These are phyloP conservation scores for Bruguiera sexangula DNA, from an alignment of 345 rosid species.

Conservation along the genomic window DNA sequence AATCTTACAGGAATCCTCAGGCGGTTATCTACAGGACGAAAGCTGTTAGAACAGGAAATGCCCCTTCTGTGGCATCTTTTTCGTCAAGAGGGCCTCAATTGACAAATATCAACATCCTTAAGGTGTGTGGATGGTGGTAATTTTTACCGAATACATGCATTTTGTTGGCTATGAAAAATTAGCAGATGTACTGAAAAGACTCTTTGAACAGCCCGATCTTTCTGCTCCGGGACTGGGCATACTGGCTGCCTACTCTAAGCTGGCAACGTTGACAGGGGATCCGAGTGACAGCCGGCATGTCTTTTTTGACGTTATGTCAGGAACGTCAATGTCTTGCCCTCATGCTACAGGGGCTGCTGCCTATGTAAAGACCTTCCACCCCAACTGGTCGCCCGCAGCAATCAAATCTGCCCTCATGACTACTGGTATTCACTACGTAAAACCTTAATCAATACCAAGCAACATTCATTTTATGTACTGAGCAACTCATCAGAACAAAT, in stretches of 20 bases:
- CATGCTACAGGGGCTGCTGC: conserved; percentile 76
- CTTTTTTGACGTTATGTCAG: conserved; percentile 58
- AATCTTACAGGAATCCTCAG: conserved; percentile 44
- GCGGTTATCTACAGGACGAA: conserved; percentile 57
- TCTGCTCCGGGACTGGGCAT: conserved; percentile 80
- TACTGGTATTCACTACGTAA: conserved; percentile 41
- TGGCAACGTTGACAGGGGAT: conserved; percentile 41
- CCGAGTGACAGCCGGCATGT: conserved; percentile 39
- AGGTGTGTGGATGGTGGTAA: conserved; percentile 37
- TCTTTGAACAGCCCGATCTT: conserved; percentile 65
- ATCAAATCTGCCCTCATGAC: conserved; percentile 92
- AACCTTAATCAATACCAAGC: not conserved
- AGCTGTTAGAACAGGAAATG: conserved; percentile 26
- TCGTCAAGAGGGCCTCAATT: conserved; percentile 84
- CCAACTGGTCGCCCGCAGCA: conserved; percentile 82
- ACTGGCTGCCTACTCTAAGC: conserved; percentile 61
- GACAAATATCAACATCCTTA: conserved; percentile 55
- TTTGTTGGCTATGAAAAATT: not conserved
- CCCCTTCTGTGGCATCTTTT: conserved; percentile 63
- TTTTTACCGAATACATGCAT: not conserved
- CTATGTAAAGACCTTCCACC: conserved; percentile 77
- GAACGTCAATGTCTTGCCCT: conserved; percentile 94
- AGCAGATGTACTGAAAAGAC: not conserved
- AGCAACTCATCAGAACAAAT: not conserved
- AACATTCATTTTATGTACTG: not conserved